A percentile compares a stretch with the other conserved stretches of the same genome.
phyloP scores from a whole-genome alignment of 2,329 filamentous ascomycete genomes.

The Venturia carpophila region DNA sequence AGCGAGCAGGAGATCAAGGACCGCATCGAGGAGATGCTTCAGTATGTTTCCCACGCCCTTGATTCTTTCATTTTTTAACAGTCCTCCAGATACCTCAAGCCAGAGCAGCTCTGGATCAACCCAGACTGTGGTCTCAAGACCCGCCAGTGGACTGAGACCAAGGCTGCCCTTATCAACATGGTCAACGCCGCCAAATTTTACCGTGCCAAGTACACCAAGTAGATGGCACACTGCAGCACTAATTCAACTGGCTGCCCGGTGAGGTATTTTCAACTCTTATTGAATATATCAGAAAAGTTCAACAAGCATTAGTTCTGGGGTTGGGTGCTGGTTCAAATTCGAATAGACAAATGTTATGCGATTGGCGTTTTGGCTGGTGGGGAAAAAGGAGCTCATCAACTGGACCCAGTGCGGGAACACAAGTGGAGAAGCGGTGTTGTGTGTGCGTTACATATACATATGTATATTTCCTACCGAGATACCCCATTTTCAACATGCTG shows the following conservation, averaged over 20 bases:
- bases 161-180: constrained; percentile 92
- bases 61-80: not conserved
- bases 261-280: not conserved
- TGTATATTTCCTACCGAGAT: constrained; percentile 13
- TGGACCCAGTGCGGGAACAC: constrained; percentile 12
- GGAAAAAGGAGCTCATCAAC: constrained; percentile 9
- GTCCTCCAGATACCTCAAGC: constrained; percentile 62
- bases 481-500: constrained; percentile 18
- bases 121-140: constrained; percentile 99
- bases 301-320: not conserved
- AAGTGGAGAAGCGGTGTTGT: not conserved
- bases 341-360: no score
- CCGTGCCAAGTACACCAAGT: constrained; percentile 59
- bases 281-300: not conserved
- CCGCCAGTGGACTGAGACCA: constrained; percentile 96
- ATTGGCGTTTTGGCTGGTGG: constrained; percentile 6
- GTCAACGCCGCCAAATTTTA: constrained; percentile 96
- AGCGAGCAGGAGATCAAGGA: constrained; percentile 97
- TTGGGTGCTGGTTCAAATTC: not conserved
- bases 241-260: constrained; percentile 13
- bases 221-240: constrained; percentile 6
- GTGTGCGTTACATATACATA: not conserved
- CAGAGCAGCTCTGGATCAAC: constrained; percentile 99
- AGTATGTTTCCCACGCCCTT: constrained; percentile 37
- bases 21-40: constrained; percentile 95